A percentile compares a stretch with the other conserved stretches of the same genome.
Evolutionary conservation across 768 basidiomycete species (phyloP).

Genomic region (Tulasnella sp.): DNA sequence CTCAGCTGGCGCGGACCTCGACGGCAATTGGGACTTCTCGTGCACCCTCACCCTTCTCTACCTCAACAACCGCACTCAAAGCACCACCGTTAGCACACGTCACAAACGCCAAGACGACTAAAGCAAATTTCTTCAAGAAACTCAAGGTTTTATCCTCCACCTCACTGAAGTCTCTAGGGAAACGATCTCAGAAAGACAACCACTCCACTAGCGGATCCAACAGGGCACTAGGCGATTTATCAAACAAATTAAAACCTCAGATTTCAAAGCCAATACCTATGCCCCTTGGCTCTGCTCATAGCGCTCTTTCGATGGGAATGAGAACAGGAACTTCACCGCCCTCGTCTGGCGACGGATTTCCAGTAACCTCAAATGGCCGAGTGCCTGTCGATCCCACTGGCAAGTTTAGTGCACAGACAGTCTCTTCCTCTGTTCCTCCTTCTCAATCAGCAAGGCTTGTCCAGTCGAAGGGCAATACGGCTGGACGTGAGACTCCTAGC

Average conservation of each 20-base stretch:
- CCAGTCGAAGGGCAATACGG: too few relatives aligned
- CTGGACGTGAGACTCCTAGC: too few relatives aligned
- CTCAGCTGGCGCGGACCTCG: neutral
- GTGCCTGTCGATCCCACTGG: too few relatives aligned
- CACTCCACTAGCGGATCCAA: neutral
- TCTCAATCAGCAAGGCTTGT: neutral
- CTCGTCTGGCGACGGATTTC: constrained; percentile 1
- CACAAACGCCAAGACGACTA: neutral
- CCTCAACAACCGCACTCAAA: too few relatives aligned
- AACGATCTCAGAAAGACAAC: neutral
- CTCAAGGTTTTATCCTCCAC: constrained; percentile 3
- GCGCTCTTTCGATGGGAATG: too few relatives aligned
- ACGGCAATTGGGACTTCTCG: neutral
- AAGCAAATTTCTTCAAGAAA: neutral
- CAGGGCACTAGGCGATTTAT: neutral
- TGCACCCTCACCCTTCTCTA: neutral
- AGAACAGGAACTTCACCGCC: constrained; percentile 1
- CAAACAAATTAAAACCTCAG: too few relatives aligned
- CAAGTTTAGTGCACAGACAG: neutral
- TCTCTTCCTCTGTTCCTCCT: neutral
- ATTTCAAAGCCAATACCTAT: too few relatives aligned
- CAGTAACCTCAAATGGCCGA: too few relatives aligned
- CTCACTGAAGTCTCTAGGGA: neutral
- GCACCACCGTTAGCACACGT: too few relatives aligned
- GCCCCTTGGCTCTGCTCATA: too few relatives aligned